Conservation (phyloP, 2,329 filamentous ascomycete species). For the Aspergillus melleus region DNA sequence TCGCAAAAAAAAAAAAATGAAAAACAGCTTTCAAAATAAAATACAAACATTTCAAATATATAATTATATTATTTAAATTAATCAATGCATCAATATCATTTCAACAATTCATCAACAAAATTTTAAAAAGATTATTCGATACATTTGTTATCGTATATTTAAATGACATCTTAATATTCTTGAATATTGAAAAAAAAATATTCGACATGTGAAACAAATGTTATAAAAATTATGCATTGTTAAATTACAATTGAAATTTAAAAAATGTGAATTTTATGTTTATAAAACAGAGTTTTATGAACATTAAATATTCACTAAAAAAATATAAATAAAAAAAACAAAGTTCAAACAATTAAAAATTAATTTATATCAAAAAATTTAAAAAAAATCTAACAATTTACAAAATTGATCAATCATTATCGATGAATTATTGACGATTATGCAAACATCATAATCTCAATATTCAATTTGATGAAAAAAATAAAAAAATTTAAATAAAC, state of each 20-base stretch:
- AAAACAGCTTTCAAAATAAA: slow-evolving; percentile 31
- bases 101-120: neutral
- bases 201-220: neutral
- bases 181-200: slow-evolving; percentile 1
- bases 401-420: neutral
- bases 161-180: slow-evolving; percentile 6
- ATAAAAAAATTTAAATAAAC: neutral
- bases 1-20: slow-evolving; percentile 29
- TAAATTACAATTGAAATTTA: neutral
- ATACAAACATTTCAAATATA: slow-evolving; percentile 30
- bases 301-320: neutral
- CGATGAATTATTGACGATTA: neutral
- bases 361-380: slow-evolving; percentile 1
- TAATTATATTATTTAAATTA: slow-evolving; percentile 31
- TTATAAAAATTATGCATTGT: neutral
- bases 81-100: slow-evolving; percentile 10
- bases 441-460: neutral
- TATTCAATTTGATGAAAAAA: neutral
- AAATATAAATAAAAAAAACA: neutral
- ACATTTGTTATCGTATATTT: slow-evolving; percentile 3
- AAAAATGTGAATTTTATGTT: slow-evolving; percentile 3
- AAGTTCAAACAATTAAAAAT: neutral
- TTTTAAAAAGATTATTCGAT: slow-evolving; percentile 1
- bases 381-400: neutral
- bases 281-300: neutral